Percentiles rank a stretch among this genome's conserved stretches.
Evolutionary conservation across 2,329 filamentous ascomycete genomes (phyloP).

Genomic region (Botryosphaeria dothidea): DNA sequence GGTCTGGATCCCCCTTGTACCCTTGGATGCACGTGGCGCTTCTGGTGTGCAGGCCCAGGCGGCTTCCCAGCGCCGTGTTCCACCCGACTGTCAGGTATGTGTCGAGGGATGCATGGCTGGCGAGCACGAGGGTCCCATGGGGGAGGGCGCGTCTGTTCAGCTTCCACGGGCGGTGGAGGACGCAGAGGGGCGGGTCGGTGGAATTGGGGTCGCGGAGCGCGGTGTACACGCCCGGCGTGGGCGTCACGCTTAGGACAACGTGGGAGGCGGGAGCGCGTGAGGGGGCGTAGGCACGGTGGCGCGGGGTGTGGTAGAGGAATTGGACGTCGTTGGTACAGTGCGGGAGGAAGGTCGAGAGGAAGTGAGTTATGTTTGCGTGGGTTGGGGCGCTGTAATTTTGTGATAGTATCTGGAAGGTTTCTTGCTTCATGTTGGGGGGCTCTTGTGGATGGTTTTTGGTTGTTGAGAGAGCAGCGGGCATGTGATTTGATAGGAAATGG

Average conservation of each 20-base stretch:
- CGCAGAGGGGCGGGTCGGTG: slow-evolving; percentile 27
- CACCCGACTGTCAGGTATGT: slow-evolving; percentile 42
- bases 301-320: slow-evolving; percentile 35
- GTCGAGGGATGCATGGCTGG: slow-evolving; percentile 40
- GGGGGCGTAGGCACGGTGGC: slow-evolving; percentile 20
- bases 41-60: slow-evolving; percentile 31
- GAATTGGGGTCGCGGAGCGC: slow-evolving; percentile 26
- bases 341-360: slow-evolving; percentile 33
- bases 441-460: too few species aligned
- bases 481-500: neutral
- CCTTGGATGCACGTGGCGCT: slow-evolving; percentile 37
- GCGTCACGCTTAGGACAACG: slow-evolving; percentile 34
- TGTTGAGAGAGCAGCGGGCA: too few species aligned
- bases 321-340: slow-evolving; percentile 34
- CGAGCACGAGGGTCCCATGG: slow-evolving; percentile 32
- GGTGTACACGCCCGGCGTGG: slow-evolving; percentile 33
- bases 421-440: neutral
- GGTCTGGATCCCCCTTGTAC: slow-evolving; percentile 40
- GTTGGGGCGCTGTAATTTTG: neutral
- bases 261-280: slow-evolving; percentile 33
- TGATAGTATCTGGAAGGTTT: neutral
- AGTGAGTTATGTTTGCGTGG: slow-evolving; percentile 25
- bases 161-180: slow-evolving; percentile 34
- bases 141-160: slow-evolving; percentile 32
- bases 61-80: slow-evolving; percentile 35